phyloP scores from a whole-genome alignment of 2,329 filamentous ascomycete species.

The Neurospora sp. region DNA sequence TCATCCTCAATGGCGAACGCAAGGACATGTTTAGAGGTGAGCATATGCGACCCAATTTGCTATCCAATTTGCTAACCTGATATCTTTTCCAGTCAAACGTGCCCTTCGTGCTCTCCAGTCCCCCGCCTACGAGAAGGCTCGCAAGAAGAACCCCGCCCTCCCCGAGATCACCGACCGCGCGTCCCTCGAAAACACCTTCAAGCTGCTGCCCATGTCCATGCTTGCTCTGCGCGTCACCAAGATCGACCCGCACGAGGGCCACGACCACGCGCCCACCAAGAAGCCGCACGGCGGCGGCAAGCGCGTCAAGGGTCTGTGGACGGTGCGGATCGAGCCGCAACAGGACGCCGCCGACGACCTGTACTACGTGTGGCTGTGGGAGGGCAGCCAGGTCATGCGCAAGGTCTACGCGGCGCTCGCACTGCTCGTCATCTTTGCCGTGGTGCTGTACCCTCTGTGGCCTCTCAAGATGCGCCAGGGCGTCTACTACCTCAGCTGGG shows the following conservation, averaged over 20 bases:
- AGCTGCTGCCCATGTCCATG: constrained; percentile 87
- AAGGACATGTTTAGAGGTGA: constrained; percentile 97
- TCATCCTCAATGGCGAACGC: constrained; percentile 88
- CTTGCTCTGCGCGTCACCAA: constrained; percentile 86
- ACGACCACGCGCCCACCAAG: constrained; percentile 57
- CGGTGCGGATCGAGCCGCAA: constrained; percentile 88
- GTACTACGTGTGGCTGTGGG: constrained; percentile 96
- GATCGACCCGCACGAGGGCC: constrained; percentile 65
- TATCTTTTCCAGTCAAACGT: constrained; percentile 64
- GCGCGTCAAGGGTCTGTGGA: constrained; percentile 93
- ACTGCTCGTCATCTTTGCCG: constrained; percentile 69
- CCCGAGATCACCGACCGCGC: constrained; percentile 81
- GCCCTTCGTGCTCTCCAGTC: constrained; percentile 85
- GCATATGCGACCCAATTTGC: constrained; percentile 3
- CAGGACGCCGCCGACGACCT: constrained; percentile 79
- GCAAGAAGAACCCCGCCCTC: constrained; percentile 79
- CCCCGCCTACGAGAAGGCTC: constrained; percentile 79
- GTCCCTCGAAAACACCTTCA: constrained; percentile 87
- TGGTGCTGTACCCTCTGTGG: constrained; percentile 96
- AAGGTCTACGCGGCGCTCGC: constrained; percentile 84
- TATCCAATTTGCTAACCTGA: neutral
- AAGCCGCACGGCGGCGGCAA: constrained; percentile 47
- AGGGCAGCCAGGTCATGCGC: constrained; percentile 86
- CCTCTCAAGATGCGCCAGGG: constrained; percentile 81
- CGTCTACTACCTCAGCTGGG: constrained; percentile 96